Evolutionary conservation across 73 alveolate species (phyloP), one percentile per base, ranked within the genome.

Genomic region (Blepharisma stoltei): DNA sequence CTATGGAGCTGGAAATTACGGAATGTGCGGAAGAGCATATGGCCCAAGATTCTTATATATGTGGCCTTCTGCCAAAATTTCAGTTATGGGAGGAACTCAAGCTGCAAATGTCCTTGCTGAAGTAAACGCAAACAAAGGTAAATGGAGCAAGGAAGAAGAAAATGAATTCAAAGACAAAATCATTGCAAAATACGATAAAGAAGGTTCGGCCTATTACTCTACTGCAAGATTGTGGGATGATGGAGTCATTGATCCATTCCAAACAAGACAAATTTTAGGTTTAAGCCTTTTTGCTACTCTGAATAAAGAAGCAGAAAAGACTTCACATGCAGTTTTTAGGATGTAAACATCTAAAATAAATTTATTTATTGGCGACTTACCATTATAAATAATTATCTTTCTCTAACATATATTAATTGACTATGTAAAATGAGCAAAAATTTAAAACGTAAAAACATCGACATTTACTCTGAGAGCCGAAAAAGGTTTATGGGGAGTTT

Each of bases 1-100:
- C 69, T 94, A 81, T 73, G 99, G 99, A n/a, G 99, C 99, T 6
- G 99, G 99, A 8, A 95, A 95, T 83, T 95, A 95, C 79, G 99
- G 99, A 38, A 95, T 95, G 99, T 92, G 97, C 80, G 99, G 99
- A 7, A 89, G 99, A 67, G 99, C 99, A 27, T 95, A 87, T 83
- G 86, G 92, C 46, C 97, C 99, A 41, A 81, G 96, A 71, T 93
- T 91, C 90, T 77, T 95, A 53, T 95, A 81, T 92, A 83, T 88
- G 83, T 90, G 97, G 89, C 99, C 99, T 45, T 83, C 89, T 53
- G 88, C 95, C 55, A 88, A 87, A 66, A 95, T 95, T 53, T 89
- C 98, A 11, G 99, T 95, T 43, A 95, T 95, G 99, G 99, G 99
- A 11, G 99, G 99, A 14, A 93, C 88, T 50, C 94, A 95, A 71